phyloP scores from a whole-genome alignment of 306 rosid genomes.

The Prunus kanzakura region DNA sequence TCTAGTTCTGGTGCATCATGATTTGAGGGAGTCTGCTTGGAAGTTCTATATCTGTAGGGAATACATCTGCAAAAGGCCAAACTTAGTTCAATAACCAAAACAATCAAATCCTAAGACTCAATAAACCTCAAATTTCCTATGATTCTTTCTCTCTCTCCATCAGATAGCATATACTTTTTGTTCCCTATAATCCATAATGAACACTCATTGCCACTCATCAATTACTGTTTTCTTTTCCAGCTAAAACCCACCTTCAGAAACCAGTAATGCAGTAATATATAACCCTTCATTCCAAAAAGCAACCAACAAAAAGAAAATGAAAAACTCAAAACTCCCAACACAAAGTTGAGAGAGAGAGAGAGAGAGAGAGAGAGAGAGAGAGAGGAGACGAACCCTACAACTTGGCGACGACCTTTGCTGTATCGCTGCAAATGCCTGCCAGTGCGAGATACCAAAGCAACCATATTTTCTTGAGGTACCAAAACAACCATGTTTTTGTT shows the following conservation, averaged over 20 bases:
- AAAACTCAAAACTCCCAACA: too few relatives aligned
- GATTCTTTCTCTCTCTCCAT: too few relatives aligned
- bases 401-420: slow-evolving; percentile 83
- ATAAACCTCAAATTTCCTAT: too few relatives aligned
- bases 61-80: slow-evolving; percentile 63
- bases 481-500: slow-evolving; percentile 53
- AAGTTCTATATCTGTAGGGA: slow-evolving; percentile 66
- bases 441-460: slow-evolving; percentile 83
- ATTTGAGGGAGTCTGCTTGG: slow-evolving; percentile 29
- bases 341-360: neutral
- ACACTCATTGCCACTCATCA: too few relatives aligned
- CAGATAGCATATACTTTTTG: too few relatives aligned
- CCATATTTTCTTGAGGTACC: slow-evolving; percentile 60
- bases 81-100: slow-evolving; percentile 3
- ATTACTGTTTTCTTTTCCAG: too few relatives aligned
- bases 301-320: too few relatives aligned
- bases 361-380: slow-evolving; percentile 1
- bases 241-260: neutral
- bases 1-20: slow-evolving; percentile 50
- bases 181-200: too few relatives aligned
- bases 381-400: slow-evolving; percentile 73
- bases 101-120: too few relatives aligned
- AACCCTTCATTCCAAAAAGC: too few relatives aligned
- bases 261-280: neutral
- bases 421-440: slow-evolving; percentile 92